Evolutionary conservation across 176 grass and related monocot genomes (phyloP).

Genomic region (Carex littledalei): DNA sequence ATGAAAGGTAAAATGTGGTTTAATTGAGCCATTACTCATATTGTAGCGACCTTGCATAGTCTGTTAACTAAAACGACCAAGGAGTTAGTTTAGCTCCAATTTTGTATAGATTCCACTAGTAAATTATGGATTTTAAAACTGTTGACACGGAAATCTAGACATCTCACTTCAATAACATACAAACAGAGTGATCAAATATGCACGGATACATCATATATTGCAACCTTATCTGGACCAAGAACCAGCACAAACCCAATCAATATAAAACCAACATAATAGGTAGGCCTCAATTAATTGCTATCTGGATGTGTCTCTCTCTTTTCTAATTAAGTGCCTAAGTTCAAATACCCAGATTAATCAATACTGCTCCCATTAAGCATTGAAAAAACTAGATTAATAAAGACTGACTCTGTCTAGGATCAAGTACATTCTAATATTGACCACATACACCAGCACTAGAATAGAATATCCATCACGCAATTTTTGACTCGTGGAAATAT

Average conservation of each 20-base stretch:
- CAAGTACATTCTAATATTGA: not conserved
- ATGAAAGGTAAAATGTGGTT: not conserved
- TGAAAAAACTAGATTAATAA: not conserved
- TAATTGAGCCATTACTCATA: not conserved
- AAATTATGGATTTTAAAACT: not conserved
- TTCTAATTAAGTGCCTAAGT: not conserved
- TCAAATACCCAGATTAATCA: not conserved
- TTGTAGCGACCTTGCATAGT: not conserved
- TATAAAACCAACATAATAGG: not conserved
- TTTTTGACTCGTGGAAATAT: not conserved
- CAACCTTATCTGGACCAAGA: not conserved
- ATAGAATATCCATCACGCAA: not conserved
- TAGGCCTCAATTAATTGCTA: not conserved
- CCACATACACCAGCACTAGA: not conserved
- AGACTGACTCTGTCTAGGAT: not conserved
- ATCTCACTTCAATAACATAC: slow-evolving; percentile 1
- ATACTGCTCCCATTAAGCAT: not conserved
- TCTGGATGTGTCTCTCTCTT: not conserved
- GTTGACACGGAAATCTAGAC: not conserved
- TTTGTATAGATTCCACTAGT: not conserved
- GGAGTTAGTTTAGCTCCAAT: not conserved
- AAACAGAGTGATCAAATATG: not conserved
- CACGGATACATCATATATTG: not conserved
- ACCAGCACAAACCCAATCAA: not conserved
- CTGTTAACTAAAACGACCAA: not conserved